These are phyloP conservation scores for Piloderma croceum DNA, from an alignment of 768 basidiomycete species.

Conservation along the genomic window DNA sequence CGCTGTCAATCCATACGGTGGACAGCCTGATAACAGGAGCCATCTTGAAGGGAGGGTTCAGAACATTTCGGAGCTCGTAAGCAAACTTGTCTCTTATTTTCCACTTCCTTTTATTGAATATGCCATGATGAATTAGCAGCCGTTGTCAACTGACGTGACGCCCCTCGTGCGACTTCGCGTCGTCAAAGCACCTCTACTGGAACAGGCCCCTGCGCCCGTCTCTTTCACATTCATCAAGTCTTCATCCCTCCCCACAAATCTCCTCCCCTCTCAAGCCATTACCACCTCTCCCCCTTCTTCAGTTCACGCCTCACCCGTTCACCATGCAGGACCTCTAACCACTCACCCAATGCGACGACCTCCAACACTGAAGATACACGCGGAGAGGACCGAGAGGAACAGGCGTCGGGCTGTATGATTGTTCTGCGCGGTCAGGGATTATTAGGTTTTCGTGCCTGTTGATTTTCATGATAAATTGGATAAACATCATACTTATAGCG, in stretches of 20 bases:
- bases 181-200: slow-evolving; percentile 20
- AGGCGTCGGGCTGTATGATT: no score
- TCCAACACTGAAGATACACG: no score
- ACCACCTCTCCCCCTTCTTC: no score
- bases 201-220: slow-evolving; percentile 34
- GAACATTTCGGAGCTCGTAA: slow-evolving; percentile 46
- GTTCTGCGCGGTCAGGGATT: no score
- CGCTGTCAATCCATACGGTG: slow-evolving; percentile 71
- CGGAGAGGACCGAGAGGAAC: no score
- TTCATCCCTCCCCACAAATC: slow-evolving; percentile 32
- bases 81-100: slow-evolving; percentile 10
- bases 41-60: slow-evolving; percentile 54
- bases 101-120: slow-evolving; percentile 2
- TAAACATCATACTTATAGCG: no score
- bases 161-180: slow-evolving; percentile 43
- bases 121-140: slow-evolving; percentile 39
- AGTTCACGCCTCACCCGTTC: no score
- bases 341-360: no score
- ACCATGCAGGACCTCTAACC: no score
- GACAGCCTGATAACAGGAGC: slow-evolving; percentile 54
- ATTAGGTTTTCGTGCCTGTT: no score
- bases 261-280: no score
- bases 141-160: slow-evolving; percentile 45
- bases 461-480: no score
- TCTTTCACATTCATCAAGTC: slow-evolving; percentile 50